These are phyloP conservation scores for Setomelanomma holmii DNA, from an alignment of 2,329 filamentous ascomycete genomes.

Conservation along the genomic window DNA sequence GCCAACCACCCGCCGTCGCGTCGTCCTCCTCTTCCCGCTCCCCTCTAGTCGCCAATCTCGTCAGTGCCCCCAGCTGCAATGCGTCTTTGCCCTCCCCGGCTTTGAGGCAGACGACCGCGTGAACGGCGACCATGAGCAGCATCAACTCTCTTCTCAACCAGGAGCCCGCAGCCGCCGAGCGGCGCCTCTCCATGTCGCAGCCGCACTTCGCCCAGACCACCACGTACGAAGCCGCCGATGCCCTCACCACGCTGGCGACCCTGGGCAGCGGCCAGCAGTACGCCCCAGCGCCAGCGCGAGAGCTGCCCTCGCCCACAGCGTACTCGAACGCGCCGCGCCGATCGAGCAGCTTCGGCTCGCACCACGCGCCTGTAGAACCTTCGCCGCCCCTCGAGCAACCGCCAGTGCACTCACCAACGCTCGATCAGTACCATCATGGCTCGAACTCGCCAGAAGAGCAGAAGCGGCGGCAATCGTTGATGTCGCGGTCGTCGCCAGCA, in stretches of 20 bases:
- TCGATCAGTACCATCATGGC: constrained; percentile 57
- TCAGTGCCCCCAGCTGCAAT: constrained; percentile 9
- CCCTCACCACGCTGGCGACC: constrained; percentile 46
- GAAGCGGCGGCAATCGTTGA: constrained; percentile 46
- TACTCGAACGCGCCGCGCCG: constrained; percentile 37
- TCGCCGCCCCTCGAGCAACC: constrained; percentile 45
- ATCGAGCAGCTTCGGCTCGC: constrained; percentile 43
- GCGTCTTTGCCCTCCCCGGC: constrained; percentile 5
- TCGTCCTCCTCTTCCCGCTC: neutral
- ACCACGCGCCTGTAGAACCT: constrained; percentile 49
- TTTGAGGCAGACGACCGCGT: constrained; percentile 8
- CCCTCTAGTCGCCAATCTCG: neutral
- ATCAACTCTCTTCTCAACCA: constrained; percentile 48
- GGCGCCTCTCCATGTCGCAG: constrained; percentile 17
- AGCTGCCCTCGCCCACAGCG: constrained; percentile 42
- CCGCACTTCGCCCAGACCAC: constrained; percentile 24
- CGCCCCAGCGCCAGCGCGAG: constrained; percentile 28
- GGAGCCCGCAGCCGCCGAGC: constrained; percentile 25
- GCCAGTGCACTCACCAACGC: constrained; percentile 52
- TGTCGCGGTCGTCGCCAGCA: constrained; percentile 39
- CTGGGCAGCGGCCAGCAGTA: constrained; percentile 43
- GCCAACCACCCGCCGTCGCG: constrained; percentile 7
- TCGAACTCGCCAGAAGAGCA: constrained; percentile 55
- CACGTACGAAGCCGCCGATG: constrained; percentile 50
- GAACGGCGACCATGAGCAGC: constrained; percentile 37